Percentiles rank a stretch among this genome's conserved stretches.
Evolutionary conservation across 345 rosid species (phyloP).

Genomic region (Laguncularia racemosa): DNA sequence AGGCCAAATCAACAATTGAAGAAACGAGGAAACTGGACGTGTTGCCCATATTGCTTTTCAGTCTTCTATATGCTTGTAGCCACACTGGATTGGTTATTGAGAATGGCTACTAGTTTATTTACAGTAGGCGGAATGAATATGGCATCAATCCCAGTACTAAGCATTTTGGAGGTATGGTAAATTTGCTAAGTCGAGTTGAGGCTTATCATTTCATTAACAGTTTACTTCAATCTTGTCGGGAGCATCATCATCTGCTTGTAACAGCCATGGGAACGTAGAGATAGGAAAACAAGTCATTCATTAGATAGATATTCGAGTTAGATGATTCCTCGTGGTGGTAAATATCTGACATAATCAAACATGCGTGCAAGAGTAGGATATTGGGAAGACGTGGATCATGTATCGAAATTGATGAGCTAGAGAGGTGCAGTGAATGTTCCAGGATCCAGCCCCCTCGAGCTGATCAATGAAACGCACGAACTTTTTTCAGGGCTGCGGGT

Average conservation of each 20-base stretch:
- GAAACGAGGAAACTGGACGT: slow-evolving; percentile 42
- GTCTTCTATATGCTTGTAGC: slow-evolving; percentile 69
- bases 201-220: slow-evolving; percentile 47
- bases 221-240: slow-evolving; percentile 64
- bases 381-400: slow-evolving; percentile 56
- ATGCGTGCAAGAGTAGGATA: slow-evolving; percentile 55
- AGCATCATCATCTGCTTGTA: slow-evolving; percentile 70
- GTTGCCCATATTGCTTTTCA: slow-evolving; percentile 67
- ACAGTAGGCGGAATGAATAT: slow-evolving; percentile 37
- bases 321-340: slow-evolving; percentile 73
- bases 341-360: slow-evolving; percentile 73
- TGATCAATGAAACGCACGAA: slow-evolving; percentile 61
- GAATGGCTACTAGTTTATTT: slow-evolving; percentile 52
- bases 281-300: slow-evolving; percentile 50
- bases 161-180: slow-evolving; percentile 88
- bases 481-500: slow-evolving; percentile 62
- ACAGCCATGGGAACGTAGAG: slow-evolving; percentile 43
- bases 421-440: slow-evolving; percentile 67
- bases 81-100: slow-evolving; percentile 62
- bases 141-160: slow-evolving; percentile 46
- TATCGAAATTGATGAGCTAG: slow-evolving; percentile 52
- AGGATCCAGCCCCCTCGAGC: slow-evolving; percentile 77
- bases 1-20: slow-evolving; percentile 49
- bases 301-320: slow-evolving; percentile 46
- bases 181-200: slow-evolving; percentile 70